Percentiles rank a stretch among this genome's conserved stretches.
Conservation (phyloP, 306 rosid species). For the Castanea mollissima region DNA sequence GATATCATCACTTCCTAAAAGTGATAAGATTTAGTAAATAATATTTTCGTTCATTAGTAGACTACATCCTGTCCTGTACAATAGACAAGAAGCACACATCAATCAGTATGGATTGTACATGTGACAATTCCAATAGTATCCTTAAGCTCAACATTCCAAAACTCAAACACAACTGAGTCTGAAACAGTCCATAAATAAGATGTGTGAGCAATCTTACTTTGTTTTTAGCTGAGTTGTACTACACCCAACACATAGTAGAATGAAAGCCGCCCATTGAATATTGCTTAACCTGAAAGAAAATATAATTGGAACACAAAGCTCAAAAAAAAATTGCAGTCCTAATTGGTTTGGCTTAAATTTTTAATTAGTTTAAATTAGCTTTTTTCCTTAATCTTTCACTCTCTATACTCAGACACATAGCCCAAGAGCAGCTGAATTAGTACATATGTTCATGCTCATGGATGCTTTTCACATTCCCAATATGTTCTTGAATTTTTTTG, state of each 20-base stretch:
- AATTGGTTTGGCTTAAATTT: background rate
- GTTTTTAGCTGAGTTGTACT: conserved; percentile 90
- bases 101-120: conserved; percentile 13
- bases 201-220: conserved; percentile 50
- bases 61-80: background rate
- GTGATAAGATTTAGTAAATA: background rate
- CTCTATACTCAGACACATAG: background rate
- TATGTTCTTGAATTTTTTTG: background rate
- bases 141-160: conserved; percentile 14
- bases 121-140: conserved; percentile 17
- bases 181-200: background rate
- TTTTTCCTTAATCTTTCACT: background rate
- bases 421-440: background rate
- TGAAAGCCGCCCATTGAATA: conserved; percentile 98
- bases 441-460: background rate
- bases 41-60: background rate
- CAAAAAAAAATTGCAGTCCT: background rate
- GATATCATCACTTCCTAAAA: background rate
- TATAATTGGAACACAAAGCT: conserved; percentile 21
- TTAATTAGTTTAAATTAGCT: background rate
- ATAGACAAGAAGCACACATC: conserved; percentile 3
- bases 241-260: conserved; percentile 90
- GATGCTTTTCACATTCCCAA: background rate
- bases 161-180: background rate
- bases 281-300: conserved; percentile 78